A percentile compares a stretch with the other conserved stretches of the same genome.
phyloP scores from a whole-genome alignment of 2,329 filamentous ascomycete species.

The Fusarium longipes region DNA sequence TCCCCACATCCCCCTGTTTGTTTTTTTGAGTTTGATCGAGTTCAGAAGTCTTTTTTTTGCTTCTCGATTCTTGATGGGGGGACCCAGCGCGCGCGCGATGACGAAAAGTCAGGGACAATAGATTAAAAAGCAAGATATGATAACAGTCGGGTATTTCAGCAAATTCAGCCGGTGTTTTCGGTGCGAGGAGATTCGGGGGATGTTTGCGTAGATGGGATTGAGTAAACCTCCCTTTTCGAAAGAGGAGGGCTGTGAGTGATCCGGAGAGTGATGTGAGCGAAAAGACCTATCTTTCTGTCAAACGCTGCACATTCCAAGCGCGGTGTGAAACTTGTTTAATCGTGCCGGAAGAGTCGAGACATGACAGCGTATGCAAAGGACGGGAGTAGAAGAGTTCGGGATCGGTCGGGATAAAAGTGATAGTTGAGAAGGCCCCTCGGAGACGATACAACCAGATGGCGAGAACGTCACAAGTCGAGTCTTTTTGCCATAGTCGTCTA shows the following conservation, averaged over 20 bases:
- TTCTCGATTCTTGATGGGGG: background rate
- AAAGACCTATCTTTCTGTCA: background rate
- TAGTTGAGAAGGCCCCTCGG: slow-evolving; percentile 6
- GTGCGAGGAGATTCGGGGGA: background rate
- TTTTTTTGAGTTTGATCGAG: background rate
- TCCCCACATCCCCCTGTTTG: slow-evolving; percentile 15
- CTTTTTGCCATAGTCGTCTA: slow-evolving; percentile 47
- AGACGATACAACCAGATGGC: background rate
- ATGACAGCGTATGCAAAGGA: background rate
- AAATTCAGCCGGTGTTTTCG: slow-evolving; percentile 29
- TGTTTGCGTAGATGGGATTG: slow-evolving; percentile 14
- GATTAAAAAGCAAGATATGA: slow-evolving; percentile 13
- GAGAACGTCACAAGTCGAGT: slow-evolving; percentile 7
- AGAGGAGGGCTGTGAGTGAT: slow-evolving; percentile 4
- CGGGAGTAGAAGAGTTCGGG: slow-evolving; percentile 7
- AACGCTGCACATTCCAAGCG: background rate
- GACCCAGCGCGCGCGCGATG: background rate
- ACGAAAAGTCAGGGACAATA: slow-evolving; percentile 4
- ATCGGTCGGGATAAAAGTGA: slow-evolving; percentile 5
- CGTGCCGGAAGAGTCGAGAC: background rate
- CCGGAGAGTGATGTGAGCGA: slow-evolving; percentile 12
- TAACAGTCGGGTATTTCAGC: slow-evolving; percentile 38
- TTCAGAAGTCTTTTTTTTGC: background rate
- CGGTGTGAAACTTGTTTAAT: background rate
- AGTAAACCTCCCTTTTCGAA: background rate